Base-by-base conservation (phyloP, 352 stramenopile species). In the Phytophthora colocasiae region DNA sequence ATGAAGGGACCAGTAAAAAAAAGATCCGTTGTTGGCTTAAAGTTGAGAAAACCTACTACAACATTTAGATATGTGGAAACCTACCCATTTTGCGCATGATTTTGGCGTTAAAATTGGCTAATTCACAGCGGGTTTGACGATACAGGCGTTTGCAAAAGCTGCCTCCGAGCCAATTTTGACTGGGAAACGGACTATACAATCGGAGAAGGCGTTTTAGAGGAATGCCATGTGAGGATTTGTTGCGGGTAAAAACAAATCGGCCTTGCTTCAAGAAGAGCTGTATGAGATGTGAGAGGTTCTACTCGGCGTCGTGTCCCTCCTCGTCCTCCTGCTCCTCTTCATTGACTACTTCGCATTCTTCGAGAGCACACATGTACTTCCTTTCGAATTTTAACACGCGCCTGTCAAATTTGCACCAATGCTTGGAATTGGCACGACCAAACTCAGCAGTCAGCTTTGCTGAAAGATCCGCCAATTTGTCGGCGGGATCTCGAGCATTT, bases 61-160 rank as follows among this genome's bases (percentile, higher is more conserved):
- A 53, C 43, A 53, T 52, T 62, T 47, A 46, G 54, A 62, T 62
- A 47, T 53, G 43, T 62, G 22, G 26, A 62, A 62, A 62, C 19
- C 31, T 9, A 14, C 31, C 19, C 41, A 47, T 62, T 62, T 62
- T 39, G 11, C 47, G 31, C 53, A 31, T 53, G 43, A 44, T 53
- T n/a, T 2, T 40, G 43, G 19, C 19, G 43, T 53, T 53, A 62
- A 62, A 53, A 62, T 11, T 6, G n/a, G 19, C 31, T 1, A 27
- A 62, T 36, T 62, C 27, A 17, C 54, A 62, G 27, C 11, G 2
- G 41, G 39, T 52, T 51, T 36, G 1, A 11, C 17, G 31, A 14
- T 53, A n/a, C 41, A 53, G 22, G 17, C 41, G 19, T 17, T 46
- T n/a, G 5, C 53, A 61, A 46, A 61, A 45, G 40, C 11, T 9